These are phyloP conservation scores for Pterocarpus macrocarpus DNA, from an alignment of 306 rosid species.

Conservation along the genomic window DNA sequence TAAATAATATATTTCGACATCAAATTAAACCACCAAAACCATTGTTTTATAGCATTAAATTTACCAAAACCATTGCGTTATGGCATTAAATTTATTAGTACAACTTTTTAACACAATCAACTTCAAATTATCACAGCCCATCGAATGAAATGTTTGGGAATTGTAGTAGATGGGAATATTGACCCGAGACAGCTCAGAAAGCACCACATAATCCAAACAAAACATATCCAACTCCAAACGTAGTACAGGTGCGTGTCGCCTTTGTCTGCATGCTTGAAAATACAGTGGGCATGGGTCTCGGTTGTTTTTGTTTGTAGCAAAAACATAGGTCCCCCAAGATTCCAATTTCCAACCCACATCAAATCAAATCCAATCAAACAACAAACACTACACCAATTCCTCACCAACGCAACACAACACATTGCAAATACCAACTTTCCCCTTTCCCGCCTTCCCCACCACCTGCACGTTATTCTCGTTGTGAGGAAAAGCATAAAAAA, in stretches of 20 bases:
- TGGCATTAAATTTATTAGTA: no score
- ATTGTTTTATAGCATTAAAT: not conserved
- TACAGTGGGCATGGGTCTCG: slow-evolving; percentile 12
- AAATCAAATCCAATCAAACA: not conserved
- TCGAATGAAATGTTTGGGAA: not conserved
- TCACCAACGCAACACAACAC: no score
- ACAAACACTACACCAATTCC: no score
- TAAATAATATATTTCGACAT: no score
- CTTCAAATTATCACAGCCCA: no score
- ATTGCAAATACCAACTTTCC: no score
- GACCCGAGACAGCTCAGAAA: not conserved
- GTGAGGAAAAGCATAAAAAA: no score
- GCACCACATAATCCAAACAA: slow-evolving; percentile 10
- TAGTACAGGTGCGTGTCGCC: slow-evolving; percentile 5
- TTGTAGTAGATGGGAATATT: not conserved
- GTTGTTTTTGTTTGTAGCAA: slow-evolving; percentile 30
- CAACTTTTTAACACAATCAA: not conserved
- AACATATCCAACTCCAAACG: not conserved
- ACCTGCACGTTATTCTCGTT: no score
- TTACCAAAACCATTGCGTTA: no score
- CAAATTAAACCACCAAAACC: not conserved
- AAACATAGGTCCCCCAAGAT: slow-evolving; percentile 15
- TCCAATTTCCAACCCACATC: slow-evolving; percentile 9
- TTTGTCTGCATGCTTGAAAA: slow-evolving; percentile 27
- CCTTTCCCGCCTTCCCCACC: no score